Evolutionary conservation across 78 protist genomes (phyloP).

Genomic region (Planoprotostelium fungivorum): DNA sequence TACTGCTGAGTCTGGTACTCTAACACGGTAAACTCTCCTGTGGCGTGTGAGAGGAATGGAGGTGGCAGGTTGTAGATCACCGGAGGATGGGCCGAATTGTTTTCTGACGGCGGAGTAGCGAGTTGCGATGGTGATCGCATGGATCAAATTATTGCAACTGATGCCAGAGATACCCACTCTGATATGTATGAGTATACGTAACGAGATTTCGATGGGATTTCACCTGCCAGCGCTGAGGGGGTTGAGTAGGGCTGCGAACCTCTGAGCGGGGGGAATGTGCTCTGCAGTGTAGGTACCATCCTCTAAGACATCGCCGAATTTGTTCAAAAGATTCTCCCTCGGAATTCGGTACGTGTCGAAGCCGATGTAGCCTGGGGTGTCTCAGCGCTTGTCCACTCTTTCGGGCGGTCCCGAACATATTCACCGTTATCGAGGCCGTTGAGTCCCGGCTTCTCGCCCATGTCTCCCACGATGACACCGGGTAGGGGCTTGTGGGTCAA

Average conservation of each 20-base stretch:
- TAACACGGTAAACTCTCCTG: conserved; percentile 42
- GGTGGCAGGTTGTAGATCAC: not conserved
- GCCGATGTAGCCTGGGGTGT: conserved; percentile 54
- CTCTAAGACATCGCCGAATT: conserved; percentile 49
- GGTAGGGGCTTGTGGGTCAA: conserved; percentile 13
- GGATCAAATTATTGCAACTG: not conserved
- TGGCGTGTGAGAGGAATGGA: not conserved
- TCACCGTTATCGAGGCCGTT: conserved; percentile 73
- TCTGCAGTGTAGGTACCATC: conserved; percentile 49
- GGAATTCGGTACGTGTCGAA: conserved; percentile 73
- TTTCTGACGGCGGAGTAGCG: conserved; percentile 34
- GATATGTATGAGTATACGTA: not conserved
- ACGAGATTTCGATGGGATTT: not conserved
- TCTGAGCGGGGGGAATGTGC: not conserved
- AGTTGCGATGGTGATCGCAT: conserved; percentile 21
- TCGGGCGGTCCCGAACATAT: no score
- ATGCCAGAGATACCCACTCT: not conserved
- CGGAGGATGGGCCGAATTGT: conserved; percentile 30
- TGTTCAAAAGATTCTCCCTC: conserved; percentile 61
- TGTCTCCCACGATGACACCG: conserved; percentile 54
- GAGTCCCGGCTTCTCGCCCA: conserved; percentile 62
- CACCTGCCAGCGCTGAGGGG: not conserved
- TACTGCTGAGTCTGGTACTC: conserved; percentile 50
- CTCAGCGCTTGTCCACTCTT: no score
- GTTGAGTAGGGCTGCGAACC: not conserved